A percentile compares a stretch with the other conserved stretches of the same genome.
Conservation (phyloP, 2,329 filamentous ascomycete species). For the Didymella sp. region DNA sequence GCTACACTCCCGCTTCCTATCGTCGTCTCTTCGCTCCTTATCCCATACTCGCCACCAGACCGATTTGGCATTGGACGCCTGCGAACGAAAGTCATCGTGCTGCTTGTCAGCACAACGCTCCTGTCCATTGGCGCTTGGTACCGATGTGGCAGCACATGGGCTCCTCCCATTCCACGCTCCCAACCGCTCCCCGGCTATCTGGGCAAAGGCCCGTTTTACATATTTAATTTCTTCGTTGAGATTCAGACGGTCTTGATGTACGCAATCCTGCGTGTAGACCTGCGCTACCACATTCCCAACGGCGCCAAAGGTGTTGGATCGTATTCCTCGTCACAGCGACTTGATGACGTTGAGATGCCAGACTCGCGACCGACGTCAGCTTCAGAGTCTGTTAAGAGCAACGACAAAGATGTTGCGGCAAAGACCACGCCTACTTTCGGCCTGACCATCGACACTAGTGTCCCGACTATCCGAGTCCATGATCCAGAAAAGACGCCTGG, state of each 20-base stretch:
- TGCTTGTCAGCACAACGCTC: constrained; percentile 65
- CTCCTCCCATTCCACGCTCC: constrained; percentile 56
- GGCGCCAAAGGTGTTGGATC: constrained; percentile 62
- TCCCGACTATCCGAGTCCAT: constrained; percentile 10
- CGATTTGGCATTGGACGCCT: constrained; percentile 74
- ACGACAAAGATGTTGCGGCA: neutral
- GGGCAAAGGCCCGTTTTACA: constrained; percentile 75
- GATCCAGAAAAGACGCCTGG: constrained; percentile 15
- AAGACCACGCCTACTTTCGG: constrained; percentile 7
- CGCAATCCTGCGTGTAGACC: constrained; percentile 72
- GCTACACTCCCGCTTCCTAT: constrained; percentile 72
- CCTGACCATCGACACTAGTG: constrained; percentile 11
- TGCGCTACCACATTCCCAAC: constrained; percentile 76
- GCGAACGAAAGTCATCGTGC: constrained; percentile 69
- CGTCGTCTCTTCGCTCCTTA: constrained; percentile 56
- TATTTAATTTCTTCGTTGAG: constrained; percentile 79
- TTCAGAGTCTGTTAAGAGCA: constrained; percentile 4
- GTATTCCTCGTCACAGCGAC: constrained; percentile 23
- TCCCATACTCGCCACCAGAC: constrained; percentile 53
- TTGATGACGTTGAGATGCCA: constrained; percentile 29
- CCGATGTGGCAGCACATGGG: constrained; percentile 67
- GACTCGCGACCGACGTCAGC: constrained; percentile 24
- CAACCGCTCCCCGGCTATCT: constrained; percentile 71
- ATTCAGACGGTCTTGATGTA: constrained; percentile 73
- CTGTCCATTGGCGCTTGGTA: constrained; percentile 74